Evolutionary conservation across 2,329 filamentous ascomycete species (phyloP).

Genomic region (Blastomyces gilchristii): DNA sequence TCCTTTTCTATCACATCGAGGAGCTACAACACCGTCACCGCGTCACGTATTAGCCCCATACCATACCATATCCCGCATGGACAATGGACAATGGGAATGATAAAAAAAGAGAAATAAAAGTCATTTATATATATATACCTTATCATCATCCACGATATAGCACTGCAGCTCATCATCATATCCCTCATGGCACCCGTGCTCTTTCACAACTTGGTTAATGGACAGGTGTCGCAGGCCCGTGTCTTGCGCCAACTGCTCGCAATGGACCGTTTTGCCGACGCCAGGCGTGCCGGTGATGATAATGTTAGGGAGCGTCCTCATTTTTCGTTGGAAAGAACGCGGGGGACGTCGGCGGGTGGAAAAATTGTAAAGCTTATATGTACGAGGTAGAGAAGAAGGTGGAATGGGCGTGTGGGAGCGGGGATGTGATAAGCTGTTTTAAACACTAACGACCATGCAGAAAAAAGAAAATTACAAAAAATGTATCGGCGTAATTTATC

Average conservation of each 20-base stretch:
- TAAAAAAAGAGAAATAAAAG: neutral
- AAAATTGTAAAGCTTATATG: neutral
- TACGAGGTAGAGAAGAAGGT: neutral
- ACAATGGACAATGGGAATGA: neutral
- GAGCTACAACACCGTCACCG: constrained; percentile 38
- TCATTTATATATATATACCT: constrained; percentile 43
- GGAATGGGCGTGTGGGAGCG: neutral
- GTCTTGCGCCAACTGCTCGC: constrained; percentile 65
- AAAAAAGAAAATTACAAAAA: neutral
- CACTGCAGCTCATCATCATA: constrained; percentile 77
- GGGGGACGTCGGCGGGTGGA: no score
- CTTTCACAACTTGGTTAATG: constrained; percentile 86
- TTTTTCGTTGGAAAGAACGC: constrained; percentile 16
- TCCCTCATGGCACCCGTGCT: constrained; percentile 74
- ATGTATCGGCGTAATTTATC: neutral
- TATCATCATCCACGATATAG: constrained; percentile 95
- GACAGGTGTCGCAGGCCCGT: constrained; percentile 73
- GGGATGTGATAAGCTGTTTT: neutral
- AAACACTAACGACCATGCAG: no score
- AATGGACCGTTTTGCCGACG: constrained; percentile 90
- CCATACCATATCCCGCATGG: neutral
- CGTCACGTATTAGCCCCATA: neutral
- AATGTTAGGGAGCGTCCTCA: constrained; percentile 60
- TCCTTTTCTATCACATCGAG: constrained; percentile 83
- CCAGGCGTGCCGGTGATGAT: constrained; percentile 93